Base-by-base conservation (phyloP, 345 rosid genomes). In the Camelina sativa region DNA sequence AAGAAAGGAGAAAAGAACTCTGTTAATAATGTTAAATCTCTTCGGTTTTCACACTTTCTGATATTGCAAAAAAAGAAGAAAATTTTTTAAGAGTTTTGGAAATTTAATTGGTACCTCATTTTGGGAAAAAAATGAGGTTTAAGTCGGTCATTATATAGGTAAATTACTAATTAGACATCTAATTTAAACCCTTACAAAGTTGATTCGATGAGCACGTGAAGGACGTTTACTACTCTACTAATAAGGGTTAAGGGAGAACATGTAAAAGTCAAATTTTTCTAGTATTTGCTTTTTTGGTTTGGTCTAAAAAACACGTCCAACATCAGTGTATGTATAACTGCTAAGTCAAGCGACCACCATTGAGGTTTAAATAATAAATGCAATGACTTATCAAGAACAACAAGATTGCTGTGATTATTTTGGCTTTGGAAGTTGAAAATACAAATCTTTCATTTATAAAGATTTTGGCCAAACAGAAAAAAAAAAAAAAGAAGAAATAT, bases 151-250 rank as follows among this genome's bases (percentile, higher is more conserved):
- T 44, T 3, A 20, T 4, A 53, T 52, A 19, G 56, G 44, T 76
- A 28, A 12, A 54, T 41, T 22, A 62, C 65, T 61, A 40, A 48
- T 56, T 63, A 54, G 44, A 69, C 61, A 56, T 63, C 8, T 70
- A 56, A 56, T 55, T 6, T 70, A 56, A 76, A 54, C 34, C 13
- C 44, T 7, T 5, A 30, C 40, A 47, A 64, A 56, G 66, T 55
- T 71, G 67, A 77, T 71, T 71, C 63, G 25, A 0, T 41, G 67
- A 65, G 81, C 81, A 72, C 81, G 77, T 78, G 81, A 59, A 65
- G 57, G 63, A 23, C 19, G 61, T 58, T 71, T 65, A 65, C 61
- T 75, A 60, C 37, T 34, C 37, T 34, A 34, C 7, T 7, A 34
- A 34, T 6, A 7, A 69, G 30, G 64, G 62, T 28, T 57, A 12